phyloP scores from a whole-genome alignment of 2,329 filamentous ascomycete species.

The Talaromyces sp. region DNA sequence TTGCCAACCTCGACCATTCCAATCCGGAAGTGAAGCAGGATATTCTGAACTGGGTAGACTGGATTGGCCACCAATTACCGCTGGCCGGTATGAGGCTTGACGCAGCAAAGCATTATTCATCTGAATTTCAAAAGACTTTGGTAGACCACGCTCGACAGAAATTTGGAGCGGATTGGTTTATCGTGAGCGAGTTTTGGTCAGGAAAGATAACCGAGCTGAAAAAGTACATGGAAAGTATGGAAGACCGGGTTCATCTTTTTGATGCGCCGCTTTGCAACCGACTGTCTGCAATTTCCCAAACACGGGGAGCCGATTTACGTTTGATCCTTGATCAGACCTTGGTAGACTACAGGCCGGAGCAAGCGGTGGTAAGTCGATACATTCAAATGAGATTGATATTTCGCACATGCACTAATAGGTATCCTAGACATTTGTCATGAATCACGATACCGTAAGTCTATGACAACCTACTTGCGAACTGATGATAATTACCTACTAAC shows the following conservation, averaged over 20 bases:
- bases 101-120: slow-evolving; percentile 67
- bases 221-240: slow-evolving; percentile 54
- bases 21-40: slow-evolving; percentile 61
- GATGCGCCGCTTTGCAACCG: slow-evolving; percentile 66
- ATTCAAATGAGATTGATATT: not conserved
- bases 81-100: slow-evolving; percentile 66
- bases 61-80: slow-evolving; percentile 58
- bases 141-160: slow-evolving; percentile 51
- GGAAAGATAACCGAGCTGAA: slow-evolving; percentile 53
- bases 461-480: not conserved
- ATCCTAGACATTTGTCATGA: slow-evolving; percentile 21
- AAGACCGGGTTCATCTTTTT: slow-evolving; percentile 57
- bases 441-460: slow-evolving; percentile 22
- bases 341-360: slow-evolving; percentile 48
- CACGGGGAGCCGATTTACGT: slow-evolving; percentile 55
- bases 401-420: not conserved
- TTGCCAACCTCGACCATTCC: slow-evolving; percentile 63
- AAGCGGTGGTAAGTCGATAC: slow-evolving; percentile 49
- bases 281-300: slow-evolving; percentile 57
- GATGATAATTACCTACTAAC: not conserved
- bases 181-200: slow-evolving; percentile 67
- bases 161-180: slow-evolving; percentile 53
- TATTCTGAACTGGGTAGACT: slow-evolving; percentile 62
- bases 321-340: slow-evolving; percentile 58
- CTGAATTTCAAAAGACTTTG: slow-evolving; percentile 62